Base-by-base conservation (phyloP, 2,329 filamentous ascomycete species). In the Alternaria gaisen region DNA sequence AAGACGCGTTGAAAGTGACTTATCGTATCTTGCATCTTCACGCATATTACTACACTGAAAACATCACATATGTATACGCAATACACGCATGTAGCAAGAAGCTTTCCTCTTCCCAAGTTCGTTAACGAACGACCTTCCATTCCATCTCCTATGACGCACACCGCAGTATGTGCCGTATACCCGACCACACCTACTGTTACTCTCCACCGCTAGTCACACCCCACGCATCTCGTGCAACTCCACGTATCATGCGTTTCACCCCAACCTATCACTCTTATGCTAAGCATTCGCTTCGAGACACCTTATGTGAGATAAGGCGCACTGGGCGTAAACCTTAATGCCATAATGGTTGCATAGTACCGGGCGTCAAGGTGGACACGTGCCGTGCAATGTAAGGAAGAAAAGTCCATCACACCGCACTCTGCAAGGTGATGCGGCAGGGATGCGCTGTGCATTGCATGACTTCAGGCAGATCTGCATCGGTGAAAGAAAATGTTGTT, bases 281-380 rank as follows among this genome's bases (percentile, higher is more conserved):
- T 52, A 52, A 50, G 46, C 46, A 50, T 50, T 50, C 46, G 46
- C 30, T 32, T 38, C 24, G 46, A 22, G 5, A 20, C 46, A 22
- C 22, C 32, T 50, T 50, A 16, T 50, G 20, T 30, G 30, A 36
- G 30, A 50, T 30, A 38, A 41, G 34, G 32, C 36, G 9, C 34
- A 26, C 36, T 40, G 24, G 22, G 34, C 36, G 36, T 16, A 41
- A 52, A 14, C 14, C 24, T 38, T 40, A 20, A 40, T 40, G 34
- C 20, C 46, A 36, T n/a, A 14, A 24, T 26, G n/a, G 22, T 12
- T n/a, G 14, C 22, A 30, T 8, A 16, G 22, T 18, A 7, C 2
- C 8, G 14, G 38, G 38, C 18, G 18, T 12, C 20, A 18, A 22
- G 10, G 12, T 22, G 18, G 38, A 41, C 38, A 41, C 38, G 38